Evolutionary conservation across 441 rosid species (phyloP).

Genomic region (Codiaeum variegatum): DNA sequence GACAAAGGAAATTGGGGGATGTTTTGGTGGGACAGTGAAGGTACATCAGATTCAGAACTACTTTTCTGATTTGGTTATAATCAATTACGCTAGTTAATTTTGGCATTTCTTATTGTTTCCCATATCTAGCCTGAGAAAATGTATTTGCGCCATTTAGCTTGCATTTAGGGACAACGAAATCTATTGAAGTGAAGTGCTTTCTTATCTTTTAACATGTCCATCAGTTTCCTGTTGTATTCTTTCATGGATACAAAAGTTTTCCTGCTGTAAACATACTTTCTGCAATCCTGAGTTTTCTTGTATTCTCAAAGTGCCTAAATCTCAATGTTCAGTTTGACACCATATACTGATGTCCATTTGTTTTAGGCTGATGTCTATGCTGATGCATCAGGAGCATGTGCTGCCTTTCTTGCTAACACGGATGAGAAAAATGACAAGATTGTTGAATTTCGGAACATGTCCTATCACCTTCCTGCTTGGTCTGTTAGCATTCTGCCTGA

Average conservation of each 20-base stretch:
- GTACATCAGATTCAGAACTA: neutral
- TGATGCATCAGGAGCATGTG: constrained; percentile 68
- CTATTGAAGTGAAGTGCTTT: neutral
- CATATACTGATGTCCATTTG: constrained; percentile 14
- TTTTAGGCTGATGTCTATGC: constrained; percentile 78
- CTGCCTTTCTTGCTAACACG: constrained; percentile 76
- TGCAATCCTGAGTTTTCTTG: constrained; percentile 6
- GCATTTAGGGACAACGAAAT: neutral
- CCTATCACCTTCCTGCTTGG: constrained; percentile 91
- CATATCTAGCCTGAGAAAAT: neutral
- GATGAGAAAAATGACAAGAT: constrained; percentile 69
- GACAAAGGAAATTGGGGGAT: neutral
- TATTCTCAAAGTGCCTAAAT: neutral
- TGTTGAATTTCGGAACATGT: constrained; percentile 52
- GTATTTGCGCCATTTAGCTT: neutral
- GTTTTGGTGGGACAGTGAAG: neutral
- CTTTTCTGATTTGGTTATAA: neutral
- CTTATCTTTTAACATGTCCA: neutral
- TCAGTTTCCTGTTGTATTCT: neutral
- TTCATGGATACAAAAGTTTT: neutral
- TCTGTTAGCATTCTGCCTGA: constrained; percentile 94
- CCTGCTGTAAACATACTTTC: neutral
- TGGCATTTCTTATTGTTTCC: neutral
- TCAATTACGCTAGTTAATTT: too few species aligned
- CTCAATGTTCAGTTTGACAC: neutral